These are phyloP conservation scores for Trichoderma koningiopsis DNA, from an alignment of 2,329 filamentous ascomycete genomes.

Conservation along the genomic window DNA sequence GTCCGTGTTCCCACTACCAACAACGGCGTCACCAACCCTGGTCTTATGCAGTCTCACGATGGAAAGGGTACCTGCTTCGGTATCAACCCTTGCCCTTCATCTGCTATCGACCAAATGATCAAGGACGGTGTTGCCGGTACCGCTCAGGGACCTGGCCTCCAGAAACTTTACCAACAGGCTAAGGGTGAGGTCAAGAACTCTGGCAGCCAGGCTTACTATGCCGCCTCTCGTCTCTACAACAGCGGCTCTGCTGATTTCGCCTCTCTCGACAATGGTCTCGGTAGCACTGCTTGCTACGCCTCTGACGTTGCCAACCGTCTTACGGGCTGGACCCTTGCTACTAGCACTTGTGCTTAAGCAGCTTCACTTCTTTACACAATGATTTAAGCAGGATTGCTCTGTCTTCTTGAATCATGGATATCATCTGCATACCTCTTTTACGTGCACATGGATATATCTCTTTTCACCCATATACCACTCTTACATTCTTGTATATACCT, in stretches of 20 bases:
- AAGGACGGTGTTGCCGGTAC: constrained; percentile 49
- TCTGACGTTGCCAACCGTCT: constrained; percentile 32
- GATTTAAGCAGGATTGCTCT: not conserved
- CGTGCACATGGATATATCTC: not conserved
- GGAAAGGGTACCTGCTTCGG: constrained; percentile 43
- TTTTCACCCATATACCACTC: not conserved
- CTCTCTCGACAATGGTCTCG: constrained; percentile 30
- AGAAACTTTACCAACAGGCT: constrained; percentile 22
- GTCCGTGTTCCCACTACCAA: constrained; percentile 46
- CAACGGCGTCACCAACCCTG: constrained; percentile 47
- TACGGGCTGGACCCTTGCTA: constrained; percentile 31
- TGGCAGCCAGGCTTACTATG: constrained; percentile 28
- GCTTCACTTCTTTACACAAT: not conserved
- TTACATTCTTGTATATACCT: not conserved
- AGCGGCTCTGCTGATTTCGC: constrained; percentile 31
- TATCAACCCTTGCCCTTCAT: constrained; percentile 36
- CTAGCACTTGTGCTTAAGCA: constrained; percentile 22
- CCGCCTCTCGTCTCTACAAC: constrained; percentile 32
- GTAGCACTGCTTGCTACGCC: constrained; percentile 31
- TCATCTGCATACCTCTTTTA: not conserved
- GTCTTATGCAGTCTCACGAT: constrained; percentile 45
- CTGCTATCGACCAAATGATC: constrained; percentile 38
- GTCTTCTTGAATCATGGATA: not conserved
- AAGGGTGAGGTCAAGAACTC: not conserved
- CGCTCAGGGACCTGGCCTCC: constrained; percentile 44